These are phyloP conservation scores for Aspergillus intermedius DNA, from an alignment of 2,329 filamentous ascomycete species.

Conservation along the genomic window DNA sequence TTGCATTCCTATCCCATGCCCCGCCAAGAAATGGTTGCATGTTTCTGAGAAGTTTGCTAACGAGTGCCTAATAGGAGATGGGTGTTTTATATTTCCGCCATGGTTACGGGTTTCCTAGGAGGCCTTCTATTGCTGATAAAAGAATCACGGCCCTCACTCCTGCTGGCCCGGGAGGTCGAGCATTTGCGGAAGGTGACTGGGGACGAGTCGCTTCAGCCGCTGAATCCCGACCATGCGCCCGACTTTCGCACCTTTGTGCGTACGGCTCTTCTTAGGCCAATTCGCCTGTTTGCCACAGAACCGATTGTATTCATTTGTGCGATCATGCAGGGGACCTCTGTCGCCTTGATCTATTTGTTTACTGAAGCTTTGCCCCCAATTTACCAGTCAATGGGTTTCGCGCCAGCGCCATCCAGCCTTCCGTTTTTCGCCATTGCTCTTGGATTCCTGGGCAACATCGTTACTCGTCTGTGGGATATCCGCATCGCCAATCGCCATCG, in stretches of 20 bases:
- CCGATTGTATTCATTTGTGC: constrained; percentile 42
- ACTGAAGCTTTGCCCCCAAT: constrained; percentile 35
- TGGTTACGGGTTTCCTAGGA: constrained; percentile 26
- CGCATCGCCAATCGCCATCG: constrained; percentile 22
- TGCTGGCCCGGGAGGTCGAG: constrained; percentile 30
- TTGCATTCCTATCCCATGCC: constrained; percentile 7
- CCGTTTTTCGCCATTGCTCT: constrained; percentile 34
- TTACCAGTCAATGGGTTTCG: constrained; percentile 32
- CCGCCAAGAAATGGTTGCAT: background rate
- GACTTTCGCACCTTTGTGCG: constrained; percentile 32
- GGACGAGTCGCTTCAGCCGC: constrained; percentile 19
- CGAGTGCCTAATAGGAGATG: constrained; percentile 29
- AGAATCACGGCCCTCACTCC: constrained; percentile 39
- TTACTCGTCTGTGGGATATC: constrained; percentile 38
- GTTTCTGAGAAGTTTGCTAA: background rate
- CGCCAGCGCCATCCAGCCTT: constrained; percentile 26
- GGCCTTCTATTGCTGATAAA: constrained; percentile 30
- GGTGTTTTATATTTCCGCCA: constrained; percentile 39
- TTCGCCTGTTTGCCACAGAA: constrained; percentile 41
- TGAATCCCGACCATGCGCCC: constrained; percentile 37
- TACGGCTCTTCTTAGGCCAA: constrained; percentile 36
- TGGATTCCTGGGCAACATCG: constrained; percentile 34
- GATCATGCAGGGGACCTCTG: constrained; percentile 39
- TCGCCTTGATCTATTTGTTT: constrained; percentile 46
- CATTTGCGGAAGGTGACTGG: constrained; percentile 21